Evolutionary conservation across 306 rosid species (phyloP).

Genomic region (Benincasa hispida): DNA sequence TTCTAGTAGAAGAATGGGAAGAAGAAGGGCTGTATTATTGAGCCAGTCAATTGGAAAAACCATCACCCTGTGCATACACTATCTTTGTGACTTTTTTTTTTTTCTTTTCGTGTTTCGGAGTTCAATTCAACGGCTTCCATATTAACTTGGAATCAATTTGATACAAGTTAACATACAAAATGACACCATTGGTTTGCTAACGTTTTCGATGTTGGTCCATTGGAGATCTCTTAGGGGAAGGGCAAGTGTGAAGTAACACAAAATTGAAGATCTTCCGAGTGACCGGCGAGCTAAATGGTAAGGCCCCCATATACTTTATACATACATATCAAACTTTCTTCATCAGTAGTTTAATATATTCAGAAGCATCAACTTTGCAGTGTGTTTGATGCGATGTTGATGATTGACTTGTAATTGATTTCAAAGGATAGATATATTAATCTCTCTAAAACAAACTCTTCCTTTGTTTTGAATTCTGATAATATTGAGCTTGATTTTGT

Average conservation of each 20-base stretch:
- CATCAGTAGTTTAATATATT: not conserved
- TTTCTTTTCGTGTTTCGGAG: not conserved
- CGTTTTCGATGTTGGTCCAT: not conserved
- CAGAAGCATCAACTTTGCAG: not conserved
- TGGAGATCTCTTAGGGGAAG: not conserved
- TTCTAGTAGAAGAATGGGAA: conserved; percentile 12
- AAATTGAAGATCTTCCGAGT: not conserved
- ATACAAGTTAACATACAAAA: not conserved
- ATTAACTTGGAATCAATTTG: not conserved
- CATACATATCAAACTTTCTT: not conserved
- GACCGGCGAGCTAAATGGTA: not conserved
- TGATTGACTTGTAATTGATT: not conserved
- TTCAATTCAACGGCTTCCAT: not conserved
- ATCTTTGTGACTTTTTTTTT: not conserved
- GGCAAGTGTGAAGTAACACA: not conserved
- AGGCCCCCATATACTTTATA: not conserved
- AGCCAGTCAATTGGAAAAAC: not conserved
- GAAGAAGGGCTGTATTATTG: conserved; percentile 9
- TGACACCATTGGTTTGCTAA: not conserved
- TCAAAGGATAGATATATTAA: not conserved
- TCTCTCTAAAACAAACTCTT: not conserved
- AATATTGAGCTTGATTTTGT: not conserved
- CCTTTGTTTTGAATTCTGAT: not conserved
- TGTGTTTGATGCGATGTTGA: not conserved
- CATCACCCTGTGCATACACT: not conserved